Evolutionary conservation across 2,329 filamentous ascomycete genomes (phyloP), one percentile per base, ranked within the genome.

Genomic region (Phialophora tarda): DNA sequence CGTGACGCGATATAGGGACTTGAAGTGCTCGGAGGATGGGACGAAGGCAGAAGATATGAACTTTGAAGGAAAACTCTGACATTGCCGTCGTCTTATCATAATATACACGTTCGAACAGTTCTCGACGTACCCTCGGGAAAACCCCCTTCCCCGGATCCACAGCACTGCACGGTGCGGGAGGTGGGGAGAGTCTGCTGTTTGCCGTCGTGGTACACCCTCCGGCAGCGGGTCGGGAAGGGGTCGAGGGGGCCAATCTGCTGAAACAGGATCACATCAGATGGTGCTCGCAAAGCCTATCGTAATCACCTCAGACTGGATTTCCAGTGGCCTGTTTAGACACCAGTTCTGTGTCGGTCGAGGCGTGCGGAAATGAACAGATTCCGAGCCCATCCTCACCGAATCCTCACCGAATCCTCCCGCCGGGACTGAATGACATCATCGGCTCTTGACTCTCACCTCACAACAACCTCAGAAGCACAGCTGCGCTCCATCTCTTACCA

Each of bases 81-180:
- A 5, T 24, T 32, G 24, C 24, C 34, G 32, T 34, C 62, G 32
- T 54, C 17, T 44, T 30, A 38, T 23, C 3, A 12, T 47, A 21
- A 58, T 58, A 63, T 53, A 47, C 30, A 5, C 32, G 14, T 32
- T 21, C 7, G 51, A 28, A n/a, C 23, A 28, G 23, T 8, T 55
- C 53, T 12, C 53, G 14, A 34, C 8, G n/a, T 55, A 1, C 26
- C 14, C 53, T 28, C 67, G 67, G 67, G 38, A 69, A 69, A 55
- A 69, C 67, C 67, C 67, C 67, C 67, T 64, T 62, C 63, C 64
- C 67, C 60, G 54, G 61, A 67, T 57, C 60, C 56, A 60, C 44
- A 24, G n/a, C 47, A 56, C 17, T 28, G 38, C 41, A 24, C 41
- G 32, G 12, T 41, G 47, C 48, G 59, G 47, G 59, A 53, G 30